Base-by-base conservation (phyloP, 2,329 filamentous ascomycete genomes). In the Nannizziopsis arthrosporioides region DNA sequence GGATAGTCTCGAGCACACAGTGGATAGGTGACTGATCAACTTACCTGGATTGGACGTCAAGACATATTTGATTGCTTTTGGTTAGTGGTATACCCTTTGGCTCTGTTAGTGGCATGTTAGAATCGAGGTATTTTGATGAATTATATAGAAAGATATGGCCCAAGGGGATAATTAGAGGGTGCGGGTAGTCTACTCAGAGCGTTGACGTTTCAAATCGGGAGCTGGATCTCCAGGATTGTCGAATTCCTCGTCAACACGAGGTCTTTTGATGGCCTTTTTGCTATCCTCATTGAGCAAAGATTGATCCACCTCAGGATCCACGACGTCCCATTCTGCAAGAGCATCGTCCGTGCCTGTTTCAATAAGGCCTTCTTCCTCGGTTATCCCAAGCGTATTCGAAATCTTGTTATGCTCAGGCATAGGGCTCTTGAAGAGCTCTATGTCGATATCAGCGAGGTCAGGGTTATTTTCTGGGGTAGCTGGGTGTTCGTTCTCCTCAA, bases 401-500 rank as follows among this genome's bases (percentile, higher is more conserved):
- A 5, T 15, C 17, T 47, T 18, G n/a, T 5, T 15, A 18, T 10
- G 32, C n/a, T 48, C 19, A 11, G 45, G 37, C 10, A 44, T 34
- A 17, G 54, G 55, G 30, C 54, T 63, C 32, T 61, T 58, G 50
- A 64, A 56, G 12, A 62, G 40, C 39, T 64, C 63, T 46, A 63
- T 63, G 48, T 60, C 55, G 46, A 60, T 57, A 45, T 56, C 63
- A 42, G 64, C 57, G 43, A 62, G 50, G 48, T 63, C 57, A 36
- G 10, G 22, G 5, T 55, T 53, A 17, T 55, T 53, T 56, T 54
- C 51, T 35, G 55, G 51, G 17, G 53, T 56, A n/a, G 40, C 39
- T 47, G 50, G 49, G 10, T 17, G 32, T 11, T 47, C 17, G 22
- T 39, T 39, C 8, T 53, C 49, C 46, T 54, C 48, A 27, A 39